These are phyloP conservation scores for Apiotrichum siamense DNA, from an alignment of 1,284 basidiomycete genomes.

Conservation along the genomic window DNA sequence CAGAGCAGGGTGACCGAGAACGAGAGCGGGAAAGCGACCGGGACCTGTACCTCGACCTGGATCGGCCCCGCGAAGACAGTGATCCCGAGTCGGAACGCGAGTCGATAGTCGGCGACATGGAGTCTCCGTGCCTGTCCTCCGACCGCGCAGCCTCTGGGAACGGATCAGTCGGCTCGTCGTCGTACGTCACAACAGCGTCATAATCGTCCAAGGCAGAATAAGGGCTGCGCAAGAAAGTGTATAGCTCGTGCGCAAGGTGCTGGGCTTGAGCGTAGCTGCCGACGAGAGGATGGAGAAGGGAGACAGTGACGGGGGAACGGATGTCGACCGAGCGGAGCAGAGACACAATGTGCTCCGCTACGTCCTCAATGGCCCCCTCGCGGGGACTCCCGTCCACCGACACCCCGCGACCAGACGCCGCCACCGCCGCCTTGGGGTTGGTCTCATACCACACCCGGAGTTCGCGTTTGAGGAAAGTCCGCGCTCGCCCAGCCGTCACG, in stretches of 20 bases:
- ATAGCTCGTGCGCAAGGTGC: slow-evolving; percentile 85
- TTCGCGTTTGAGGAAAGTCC: slow-evolving; percentile 72
- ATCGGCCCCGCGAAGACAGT: neutral
- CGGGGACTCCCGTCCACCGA: neutral
- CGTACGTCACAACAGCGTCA: slow-evolving; percentile 64
- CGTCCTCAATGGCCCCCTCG: slow-evolving; percentile 62
- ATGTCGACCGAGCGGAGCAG: slow-evolving; percentile 82
- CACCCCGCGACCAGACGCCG: neutral
- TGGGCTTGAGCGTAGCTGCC: slow-evolving; percentile 61
- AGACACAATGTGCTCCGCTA: slow-evolving; percentile 66
- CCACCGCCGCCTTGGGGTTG: neutral
- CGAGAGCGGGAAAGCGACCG: slow-evolving; percentile 2
- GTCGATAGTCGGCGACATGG: neutral
- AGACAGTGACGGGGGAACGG: slow-evolving; percentile 74
- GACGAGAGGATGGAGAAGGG: slow-evolving; percentile 73
- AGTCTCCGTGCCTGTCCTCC: neutral
- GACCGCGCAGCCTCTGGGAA: neutral
- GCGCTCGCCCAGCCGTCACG: slow-evolving; percentile 53
- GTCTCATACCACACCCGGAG: slow-evolving; percentile 64
- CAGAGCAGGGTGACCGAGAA: slow-evolving; percentile 8
- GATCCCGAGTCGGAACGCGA: neutral
- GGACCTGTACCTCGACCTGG: slow-evolving; percentile 1
- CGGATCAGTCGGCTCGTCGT: neutral
- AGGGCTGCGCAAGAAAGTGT: slow-evolving; percentile 75
- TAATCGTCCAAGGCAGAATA: slow-evolving; percentile 72